A percentile compares a stretch with the other conserved stretches of the same genome.
Conservation (phyloP, 495 filamentous ascomycete genomes). For the Durotheca rogersii region DNA sequence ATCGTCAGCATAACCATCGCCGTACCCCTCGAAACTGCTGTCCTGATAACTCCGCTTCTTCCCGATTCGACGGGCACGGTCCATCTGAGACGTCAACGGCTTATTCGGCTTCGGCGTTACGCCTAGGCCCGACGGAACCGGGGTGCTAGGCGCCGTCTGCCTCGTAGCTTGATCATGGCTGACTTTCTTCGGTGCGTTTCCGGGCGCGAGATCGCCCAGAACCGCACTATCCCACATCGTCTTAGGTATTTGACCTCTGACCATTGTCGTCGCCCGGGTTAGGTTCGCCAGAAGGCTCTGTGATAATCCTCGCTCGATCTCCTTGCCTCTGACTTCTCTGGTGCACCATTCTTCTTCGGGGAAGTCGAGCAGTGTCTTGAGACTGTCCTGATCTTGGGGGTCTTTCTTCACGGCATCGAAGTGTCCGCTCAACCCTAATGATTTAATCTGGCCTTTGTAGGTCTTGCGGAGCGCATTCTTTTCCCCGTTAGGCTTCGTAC, state of each 20-base stretch:
- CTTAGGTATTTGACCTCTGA: slow-evolving; percentile 49
- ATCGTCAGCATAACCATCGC: slow-evolving; percentile 54
- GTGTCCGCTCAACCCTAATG: slow-evolving; percentile 52
- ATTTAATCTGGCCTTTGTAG: slow-evolving; percentile 60
- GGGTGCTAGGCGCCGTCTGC: slow-evolving; percentile 41
- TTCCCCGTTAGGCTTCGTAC: slow-evolving; percentile 54
- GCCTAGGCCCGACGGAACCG: slow-evolving; percentile 27
- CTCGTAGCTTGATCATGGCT: slow-evolving; percentile 41
- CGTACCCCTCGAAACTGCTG: slow-evolving; percentile 59
- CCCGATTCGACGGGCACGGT: slow-evolving; percentile 33
- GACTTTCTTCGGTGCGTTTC: slow-evolving; percentile 33
- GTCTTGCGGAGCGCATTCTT: slow-evolving; percentile 60
- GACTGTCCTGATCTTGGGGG: slow-evolving; percentile 34
- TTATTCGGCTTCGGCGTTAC: slow-evolving; percentile 39
- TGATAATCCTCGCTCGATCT: slow-evolving; percentile 55
- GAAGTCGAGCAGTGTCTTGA: slow-evolving; percentile 49
- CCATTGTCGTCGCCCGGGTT: slow-evolving; percentile 49
- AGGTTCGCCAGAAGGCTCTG: slow-evolving; percentile 36
- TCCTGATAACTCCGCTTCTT: slow-evolving; percentile 57
- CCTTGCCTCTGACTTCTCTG: slow-evolving; percentile 51
- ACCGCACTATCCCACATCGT: slow-evolving; percentile 52
- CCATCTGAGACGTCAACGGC: slow-evolving; percentile 35
- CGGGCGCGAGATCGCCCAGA: slow-evolving; percentile 50
- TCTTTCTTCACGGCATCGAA: slow-evolving; percentile 55
- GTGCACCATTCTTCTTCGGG: slow-evolving; percentile 59